Percentiles rank a stretch among this genome's conserved stretches.
These are phyloP conservation scores for Adiantum capillusveneris DNA, from an alignment of 75 land plant genomes.

Conservation along the genomic window DNA sequence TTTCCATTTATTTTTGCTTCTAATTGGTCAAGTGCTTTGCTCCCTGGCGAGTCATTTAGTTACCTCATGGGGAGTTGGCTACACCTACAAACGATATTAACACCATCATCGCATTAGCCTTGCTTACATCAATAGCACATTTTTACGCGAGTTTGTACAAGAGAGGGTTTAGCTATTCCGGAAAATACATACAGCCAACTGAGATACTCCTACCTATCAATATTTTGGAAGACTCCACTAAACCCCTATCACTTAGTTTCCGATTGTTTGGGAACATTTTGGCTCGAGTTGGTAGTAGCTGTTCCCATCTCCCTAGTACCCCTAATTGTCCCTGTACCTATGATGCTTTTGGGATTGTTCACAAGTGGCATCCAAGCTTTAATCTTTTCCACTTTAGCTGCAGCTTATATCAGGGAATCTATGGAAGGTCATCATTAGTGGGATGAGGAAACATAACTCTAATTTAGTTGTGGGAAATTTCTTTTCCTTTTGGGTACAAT, in stretches of 20 bases:
- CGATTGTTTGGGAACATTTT: neutral
- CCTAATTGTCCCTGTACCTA: neutral
- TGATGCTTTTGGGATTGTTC: conserved; percentile 1
- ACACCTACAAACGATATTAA: conserved; percentile 32
- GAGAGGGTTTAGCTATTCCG: neutral
- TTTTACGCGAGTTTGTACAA: conserved; percentile 10
- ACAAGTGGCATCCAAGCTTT: neutral
- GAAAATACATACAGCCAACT: conserved; percentile 2
- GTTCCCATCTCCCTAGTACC: neutral
- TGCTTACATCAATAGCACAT: conserved; percentile 12
- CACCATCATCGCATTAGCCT: conserved; percentile 19
- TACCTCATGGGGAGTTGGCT: conserved; percentile 32
- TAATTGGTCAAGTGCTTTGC: conserved; percentile 22
- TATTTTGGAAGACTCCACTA: neutral
- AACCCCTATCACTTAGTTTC: too few relatives aligned
- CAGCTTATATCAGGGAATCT: neutral
- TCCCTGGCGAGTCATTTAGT: conserved; percentile 19
- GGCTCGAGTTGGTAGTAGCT: neutral
- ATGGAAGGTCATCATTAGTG: conserved; percentile 1
- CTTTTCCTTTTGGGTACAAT: too few relatives aligned
- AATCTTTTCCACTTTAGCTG: neutral
- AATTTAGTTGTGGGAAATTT: too few relatives aligned
- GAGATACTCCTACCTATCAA: neutral
- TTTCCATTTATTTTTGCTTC: conserved; percentile 36
- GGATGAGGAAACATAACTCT: neutral